Conservation (phyloP, 352 stramenopile species). For the Pythium coloratum region DNA sequence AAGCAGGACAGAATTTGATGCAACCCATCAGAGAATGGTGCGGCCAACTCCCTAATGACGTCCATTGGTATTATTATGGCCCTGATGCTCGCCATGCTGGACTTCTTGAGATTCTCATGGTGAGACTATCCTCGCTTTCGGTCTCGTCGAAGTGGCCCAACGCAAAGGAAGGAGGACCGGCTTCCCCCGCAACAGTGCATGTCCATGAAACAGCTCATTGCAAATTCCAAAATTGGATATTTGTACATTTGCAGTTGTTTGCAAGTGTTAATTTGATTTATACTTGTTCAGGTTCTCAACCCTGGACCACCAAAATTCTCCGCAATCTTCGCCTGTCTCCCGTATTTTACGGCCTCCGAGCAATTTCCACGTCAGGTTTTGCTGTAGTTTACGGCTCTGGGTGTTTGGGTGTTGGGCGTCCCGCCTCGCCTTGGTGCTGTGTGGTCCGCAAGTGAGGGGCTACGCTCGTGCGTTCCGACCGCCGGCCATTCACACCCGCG, state of each 20-base stretch:
- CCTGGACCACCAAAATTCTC: constrained; percentile 27
- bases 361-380: neutral
- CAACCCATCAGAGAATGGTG: no score
- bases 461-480: neutral
- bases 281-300: constrained; percentile 1
- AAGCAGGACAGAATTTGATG: no score
- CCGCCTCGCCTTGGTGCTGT: neutral
- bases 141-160: neutral
- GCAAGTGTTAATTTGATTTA: neutral
- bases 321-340: neutral
- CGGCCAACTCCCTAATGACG: no score
- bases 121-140: no score
- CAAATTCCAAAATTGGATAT: neutral
- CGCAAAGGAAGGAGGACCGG: neutral
- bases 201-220: constrained; percentile 26
- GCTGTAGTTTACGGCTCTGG: constrained; percentile 18
- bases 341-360: constrained; percentile 11
- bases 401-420: constrained; percentile 23
- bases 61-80: no score
- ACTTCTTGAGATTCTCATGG: no score
- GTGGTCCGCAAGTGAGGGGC: constrained; percentile 22
- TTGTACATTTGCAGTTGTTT: no score
- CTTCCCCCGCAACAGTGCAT: constrained; percentile 8
- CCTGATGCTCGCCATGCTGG: neutral
- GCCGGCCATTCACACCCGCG: constrained; percentile 24